Evolutionary conservation across 805 yeast genomes (phyloP).

Genomic region (Lipomyces mesembrius): DNA sequence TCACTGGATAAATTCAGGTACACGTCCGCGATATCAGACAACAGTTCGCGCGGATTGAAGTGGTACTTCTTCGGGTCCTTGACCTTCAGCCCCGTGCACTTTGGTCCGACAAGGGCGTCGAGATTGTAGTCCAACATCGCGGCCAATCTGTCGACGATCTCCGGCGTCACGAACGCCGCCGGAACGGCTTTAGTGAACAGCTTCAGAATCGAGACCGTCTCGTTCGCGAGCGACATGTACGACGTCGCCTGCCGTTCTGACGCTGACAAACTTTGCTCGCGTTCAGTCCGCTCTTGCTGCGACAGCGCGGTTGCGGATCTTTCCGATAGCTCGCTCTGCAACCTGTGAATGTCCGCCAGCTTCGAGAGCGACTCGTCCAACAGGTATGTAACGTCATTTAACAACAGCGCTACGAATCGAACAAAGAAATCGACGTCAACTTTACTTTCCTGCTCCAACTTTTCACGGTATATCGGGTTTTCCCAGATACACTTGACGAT

Average conservation of each 20-base stretch:
- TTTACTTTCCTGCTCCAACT: constrained; percentile 68
- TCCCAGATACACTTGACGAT: constrained; percentile 85
- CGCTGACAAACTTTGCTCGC: constrained; percentile 63
- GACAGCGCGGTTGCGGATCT: constrained; percentile 40
- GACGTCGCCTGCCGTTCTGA: constrained; percentile 81
- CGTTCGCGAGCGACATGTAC: constrained; percentile 79
- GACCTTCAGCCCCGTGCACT: constrained; percentile 86
- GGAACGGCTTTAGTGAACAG: constrained; percentile 88
- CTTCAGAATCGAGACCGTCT: constrained; percentile 77
- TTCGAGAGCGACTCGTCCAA: constrained; percentile 88
- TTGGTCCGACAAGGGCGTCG: constrained; percentile 93
- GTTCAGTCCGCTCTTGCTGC: constrained; percentile 33
- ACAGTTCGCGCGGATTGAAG: constrained; percentile 76
- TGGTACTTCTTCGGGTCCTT: constrained; percentile 78
- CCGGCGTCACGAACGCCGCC: constrained; percentile 79
- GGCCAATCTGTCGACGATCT: constrained; percentile 90
- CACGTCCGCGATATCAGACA: constrained; percentile 72
- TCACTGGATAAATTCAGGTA: constrained; percentile 73
- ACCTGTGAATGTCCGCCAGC: constrained; percentile 73
- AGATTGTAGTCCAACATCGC: constrained; percentile 94
- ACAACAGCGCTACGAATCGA: constrained; percentile 89
- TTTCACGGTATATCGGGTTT: constrained; percentile 66
- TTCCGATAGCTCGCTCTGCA: constrained; percentile 62
- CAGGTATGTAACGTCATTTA: constrained; percentile 90
- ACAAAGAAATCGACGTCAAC: constrained; percentile 82